Conservation (phyloP, 139 green algal genomes). For the Picochlorum sp. region DNA sequence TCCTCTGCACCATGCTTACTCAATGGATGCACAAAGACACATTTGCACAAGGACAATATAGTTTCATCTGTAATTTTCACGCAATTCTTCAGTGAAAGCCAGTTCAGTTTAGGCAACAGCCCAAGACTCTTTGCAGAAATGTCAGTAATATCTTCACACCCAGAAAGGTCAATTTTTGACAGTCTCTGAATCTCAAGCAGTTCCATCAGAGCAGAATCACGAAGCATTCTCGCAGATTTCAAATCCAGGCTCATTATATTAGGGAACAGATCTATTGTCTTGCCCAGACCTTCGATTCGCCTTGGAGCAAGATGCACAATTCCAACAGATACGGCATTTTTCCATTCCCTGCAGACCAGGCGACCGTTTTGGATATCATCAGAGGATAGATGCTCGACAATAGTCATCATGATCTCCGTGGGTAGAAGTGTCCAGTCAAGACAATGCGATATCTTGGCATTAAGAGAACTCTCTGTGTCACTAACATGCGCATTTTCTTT, state of each 20-base stretch:
- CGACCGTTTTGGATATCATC: conserved; percentile 9
- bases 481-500: no score
- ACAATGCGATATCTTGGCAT: no score
- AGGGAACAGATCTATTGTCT: no score
- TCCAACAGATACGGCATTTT: not conserved
- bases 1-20: no score
- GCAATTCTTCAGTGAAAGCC: conserved; percentile 11
- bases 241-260: conserved; percentile 17
- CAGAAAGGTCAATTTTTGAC: conserved; percentile 8
- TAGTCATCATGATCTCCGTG: conserved; percentile 7
- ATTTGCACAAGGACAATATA: not conserved
- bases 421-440: conserved; percentile 2
- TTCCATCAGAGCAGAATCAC: conserved; percentile 1
- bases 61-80: conserved; percentile 25
- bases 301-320: conserved; percentile 6
- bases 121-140: not conserved
- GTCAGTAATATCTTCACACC: conserved; percentile 21
- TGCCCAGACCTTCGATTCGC: no score
- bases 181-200: not conserved
- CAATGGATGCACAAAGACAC: no score
- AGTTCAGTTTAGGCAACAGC: conserved; percentile 7
- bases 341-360: conserved; percentile 22
- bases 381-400: conserved; percentile 1
- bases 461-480: no score
- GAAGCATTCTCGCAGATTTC: not conserved